These are phyloP conservation scores for Yamadazyma buinensis DNA, from an alignment of 1,139 yeast genomes.

Conservation along the genomic window DNA sequence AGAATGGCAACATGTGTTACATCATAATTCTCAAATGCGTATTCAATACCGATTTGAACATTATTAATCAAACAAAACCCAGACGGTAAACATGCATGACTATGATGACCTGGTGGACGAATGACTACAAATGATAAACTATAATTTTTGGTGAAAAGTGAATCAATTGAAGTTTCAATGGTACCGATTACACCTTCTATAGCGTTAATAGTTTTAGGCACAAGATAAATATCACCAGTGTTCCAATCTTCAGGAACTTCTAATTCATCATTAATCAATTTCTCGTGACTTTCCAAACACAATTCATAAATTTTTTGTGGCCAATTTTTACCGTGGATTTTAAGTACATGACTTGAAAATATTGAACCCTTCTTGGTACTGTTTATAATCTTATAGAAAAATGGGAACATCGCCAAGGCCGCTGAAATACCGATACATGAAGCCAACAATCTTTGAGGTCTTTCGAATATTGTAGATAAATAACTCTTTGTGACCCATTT, in stretches of 20 bases:
- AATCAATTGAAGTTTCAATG: conserved; percentile 69
- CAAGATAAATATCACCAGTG: conserved; percentile 76
- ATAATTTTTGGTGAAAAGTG: conserved; percentile 40
- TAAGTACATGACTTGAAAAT: conserved; percentile 56
- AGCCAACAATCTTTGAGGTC: conserved; percentile 79
- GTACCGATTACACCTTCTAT: conserved; percentile 80
- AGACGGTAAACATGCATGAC: conserved; percentile 79
- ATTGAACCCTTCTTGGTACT: conserved; percentile 48
- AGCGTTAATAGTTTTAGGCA: conserved; percentile 66
- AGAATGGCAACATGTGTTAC: conserved; percentile 80
- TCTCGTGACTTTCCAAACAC: conserved; percentile 56
- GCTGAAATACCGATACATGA: conserved; percentile 75
- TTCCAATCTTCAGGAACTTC: conserved; percentile 87
- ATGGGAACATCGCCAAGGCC: conserved; percentile 69
- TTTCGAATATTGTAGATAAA: conserved; percentile 68
- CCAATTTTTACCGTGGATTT: conserved; percentile 78
- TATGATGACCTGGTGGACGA: conserved; percentile 88
- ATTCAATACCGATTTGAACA: conserved; percentile 79
- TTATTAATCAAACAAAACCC: conserved; percentile 86
- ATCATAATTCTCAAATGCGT: conserved; percentile 60
- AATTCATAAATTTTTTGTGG: conserved; percentile 57
- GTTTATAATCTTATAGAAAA: conserved; percentile 50
- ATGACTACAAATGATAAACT: conserved; percentile 66
- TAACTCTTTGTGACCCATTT: conserved; percentile 73
- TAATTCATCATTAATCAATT: conserved; percentile 50